These are phyloP conservation scores for Vitis cinerea DNA, from an alignment of 164 flowering plant species.

Conservation along the genomic window DNA sequence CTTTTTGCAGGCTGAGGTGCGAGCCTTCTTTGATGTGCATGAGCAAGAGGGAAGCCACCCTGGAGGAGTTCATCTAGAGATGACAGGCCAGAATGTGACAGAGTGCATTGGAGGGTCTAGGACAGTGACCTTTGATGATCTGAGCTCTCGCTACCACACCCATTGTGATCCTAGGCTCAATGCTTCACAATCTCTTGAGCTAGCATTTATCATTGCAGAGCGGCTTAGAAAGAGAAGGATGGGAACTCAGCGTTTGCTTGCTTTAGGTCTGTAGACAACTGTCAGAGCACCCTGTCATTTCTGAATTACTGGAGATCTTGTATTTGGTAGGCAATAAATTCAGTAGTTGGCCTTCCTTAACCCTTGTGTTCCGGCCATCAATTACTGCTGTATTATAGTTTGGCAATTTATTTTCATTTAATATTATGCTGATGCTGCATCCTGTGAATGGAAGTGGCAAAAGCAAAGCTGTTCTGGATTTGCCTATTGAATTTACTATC, in stretches of 20 bases:
- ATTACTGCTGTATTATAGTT: too few relatives aligned
- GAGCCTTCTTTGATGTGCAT: slow-evolving; percentile 72
- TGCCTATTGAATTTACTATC: too few relatives aligned
- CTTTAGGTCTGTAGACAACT: slow-evolving; percentile 11
- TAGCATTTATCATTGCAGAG: slow-evolving; percentile 56
- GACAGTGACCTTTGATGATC: slow-evolving; percentile 51
- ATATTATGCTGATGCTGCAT: too few relatives aligned
- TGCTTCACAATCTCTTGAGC: slow-evolving; percentile 67
- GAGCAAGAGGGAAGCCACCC: slow-evolving; percentile 76
- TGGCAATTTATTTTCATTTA: too few relatives aligned
- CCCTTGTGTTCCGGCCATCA: too few relatives aligned
- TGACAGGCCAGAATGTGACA: slow-evolving; percentile 76
- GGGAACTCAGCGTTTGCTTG: slow-evolving; percentile 18
- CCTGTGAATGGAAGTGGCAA: too few relatives aligned
- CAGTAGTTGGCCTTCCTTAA: too few relatives aligned
- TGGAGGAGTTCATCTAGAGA: slow-evolving; percentile 65
- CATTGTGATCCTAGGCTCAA: slow-evolving; percentile 73
- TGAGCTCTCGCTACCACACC: slow-evolving; percentile 62
- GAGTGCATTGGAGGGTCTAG: slow-evolving; percentile 69
- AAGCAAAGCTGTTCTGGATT: too few relatives aligned
- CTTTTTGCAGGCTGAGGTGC: slow-evolving; percentile 50
- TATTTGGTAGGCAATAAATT: neutral
- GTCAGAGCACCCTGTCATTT: neutral
- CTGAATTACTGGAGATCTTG: neutral
- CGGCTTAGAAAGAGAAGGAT: slow-evolving; percentile 53